A percentile compares a stretch with the other conserved stretches of the same genome.
phyloP scores from a whole-genome alignment of 495 filamentous ascomycete genomes.

The Sabuloglossum arenarium region DNA sequence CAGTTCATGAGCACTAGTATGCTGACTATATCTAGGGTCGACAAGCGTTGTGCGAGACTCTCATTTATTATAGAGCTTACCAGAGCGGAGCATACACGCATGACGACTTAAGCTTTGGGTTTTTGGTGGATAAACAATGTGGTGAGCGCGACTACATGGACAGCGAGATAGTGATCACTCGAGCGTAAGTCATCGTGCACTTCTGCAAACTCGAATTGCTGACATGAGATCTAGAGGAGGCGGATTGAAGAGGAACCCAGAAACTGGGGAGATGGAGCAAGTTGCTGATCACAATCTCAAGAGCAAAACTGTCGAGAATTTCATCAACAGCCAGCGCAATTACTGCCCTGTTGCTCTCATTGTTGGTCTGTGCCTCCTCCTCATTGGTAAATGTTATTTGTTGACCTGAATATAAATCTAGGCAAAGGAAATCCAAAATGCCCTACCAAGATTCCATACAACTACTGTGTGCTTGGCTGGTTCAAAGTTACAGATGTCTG shows the following conservation, averaged over 20 bases:
- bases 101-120: slow-evolving; percentile 27
- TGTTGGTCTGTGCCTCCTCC: slow-evolving; percentile 1
- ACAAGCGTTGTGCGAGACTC: slow-evolving; percentile 40
- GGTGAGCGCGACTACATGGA: slow-evolving; percentile 36
- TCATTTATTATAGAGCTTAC: slow-evolving; percentile 41
- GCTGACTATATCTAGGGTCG: slow-evolving; percentile 19
- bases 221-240: slow-evolving; percentile 2
- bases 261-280: slow-evolving; percentile 5
- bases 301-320: background rate
- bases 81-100: slow-evolving; percentile 37
- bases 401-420: slow-evolving; percentile 18
- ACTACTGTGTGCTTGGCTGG: slow-evolving; percentile 50
- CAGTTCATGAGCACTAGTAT: background rate
- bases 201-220: background rate
- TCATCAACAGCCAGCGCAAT: slow-evolving; percentile 2
- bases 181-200: slow-evolving; percentile 28
- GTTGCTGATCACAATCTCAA: slow-evolving; percentile 1
- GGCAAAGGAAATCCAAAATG: slow-evolving; percentile 30
- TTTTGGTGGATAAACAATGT: slow-evolving; percentile 38
- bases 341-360: slow-evolving; percentile 5
- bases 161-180: slow-evolving; percentile 43
- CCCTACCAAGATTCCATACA: slow-evolving; percentile 33
- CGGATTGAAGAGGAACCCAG: slow-evolving; percentile 22
- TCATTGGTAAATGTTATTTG: slow-evolving; percentile 20
- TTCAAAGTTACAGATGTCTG: slow-evolving; percentile 58